A percentile compares a stretch with the other conserved stretches of the same genome.
Conservation (phyloP, 73 alveolate species). For the Tetrahymena malaccensis region DNA sequence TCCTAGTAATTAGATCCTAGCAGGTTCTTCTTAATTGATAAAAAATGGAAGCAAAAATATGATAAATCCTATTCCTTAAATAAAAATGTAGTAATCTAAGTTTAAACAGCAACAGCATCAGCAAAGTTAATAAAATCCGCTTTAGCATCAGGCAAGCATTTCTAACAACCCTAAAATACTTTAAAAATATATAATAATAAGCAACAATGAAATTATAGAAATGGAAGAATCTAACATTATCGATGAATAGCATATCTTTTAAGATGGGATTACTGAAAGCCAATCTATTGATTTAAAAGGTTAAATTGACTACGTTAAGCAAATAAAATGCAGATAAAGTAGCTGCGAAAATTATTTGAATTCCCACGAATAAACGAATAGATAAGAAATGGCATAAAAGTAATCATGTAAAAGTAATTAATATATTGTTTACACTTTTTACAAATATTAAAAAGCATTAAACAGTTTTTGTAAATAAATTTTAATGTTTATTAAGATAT, state of each 20-base stretch:
- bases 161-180: background rate
- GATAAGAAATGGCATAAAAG: background rate
- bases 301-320: background rate
- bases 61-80: background rate
- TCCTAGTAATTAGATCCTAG: background rate
- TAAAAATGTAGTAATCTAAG: background rate
- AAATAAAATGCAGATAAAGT: background rate
- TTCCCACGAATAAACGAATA: background rate
- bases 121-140: background rate
- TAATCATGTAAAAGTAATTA: background rate
- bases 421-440: background rate
- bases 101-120: background rate
- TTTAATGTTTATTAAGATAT: background rate
- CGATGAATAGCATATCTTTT: background rate
- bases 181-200: background rate
- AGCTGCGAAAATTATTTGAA: background rate
- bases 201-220: background rate
- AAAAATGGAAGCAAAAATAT: background rate
- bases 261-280: background rate
- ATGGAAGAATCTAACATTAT: background rate
- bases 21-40: background rate
- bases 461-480: too few relatives aligned
- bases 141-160: background rate
- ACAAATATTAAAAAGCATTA: too few relatives aligned
- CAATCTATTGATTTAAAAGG: background rate